Evolutionary conservation across 2,329 filamentous ascomycete genomes (phyloP).

Genomic region (Penicillium italicum): DNA sequence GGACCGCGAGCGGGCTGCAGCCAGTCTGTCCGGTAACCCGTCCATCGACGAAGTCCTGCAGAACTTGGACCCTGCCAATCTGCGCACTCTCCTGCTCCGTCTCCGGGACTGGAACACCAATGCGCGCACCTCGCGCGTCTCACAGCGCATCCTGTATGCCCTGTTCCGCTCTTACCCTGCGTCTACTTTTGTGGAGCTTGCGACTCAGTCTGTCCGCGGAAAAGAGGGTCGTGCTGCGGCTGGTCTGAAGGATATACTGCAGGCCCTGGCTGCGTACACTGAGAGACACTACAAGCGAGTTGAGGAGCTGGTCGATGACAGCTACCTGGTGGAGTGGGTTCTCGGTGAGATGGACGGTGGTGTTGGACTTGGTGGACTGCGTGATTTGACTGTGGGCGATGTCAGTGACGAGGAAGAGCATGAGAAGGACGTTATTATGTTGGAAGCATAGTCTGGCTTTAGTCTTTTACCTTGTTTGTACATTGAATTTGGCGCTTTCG

Average conservation of each 20-base stretch:
- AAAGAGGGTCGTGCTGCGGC: slow-evolving; percentile 43
- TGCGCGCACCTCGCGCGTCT: slow-evolving; percentile 75
- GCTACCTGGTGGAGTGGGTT: slow-evolving; percentile 90
- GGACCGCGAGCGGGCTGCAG: slow-evolving; percentile 26
- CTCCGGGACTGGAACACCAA: slow-evolving; percentile 98
- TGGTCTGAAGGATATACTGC: slow-evolving; percentile 76
- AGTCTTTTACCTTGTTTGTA: slow-evolving; percentile 18
- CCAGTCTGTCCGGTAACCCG: slow-evolving; percentile 44
- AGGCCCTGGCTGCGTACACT: slow-evolving; percentile 84
- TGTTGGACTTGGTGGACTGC: slow-evolving; percentile 44
- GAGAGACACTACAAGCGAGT: slow-evolving; percentile 87
- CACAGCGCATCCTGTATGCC: slow-evolving; percentile 78
- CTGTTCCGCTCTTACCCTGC: slow-evolving; percentile 79
- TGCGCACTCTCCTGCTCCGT: slow-evolving; percentile 76
- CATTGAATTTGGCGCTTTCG: slow-evolving; percentile 24
- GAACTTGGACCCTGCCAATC: slow-evolving; percentile 76
- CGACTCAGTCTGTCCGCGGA: slow-evolving; percentile 37
- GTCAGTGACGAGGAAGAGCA: slow-evolving; percentile 26
- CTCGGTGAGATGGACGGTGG: slow-evolving; percentile 83
- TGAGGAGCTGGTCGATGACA: slow-evolving; percentile 89
- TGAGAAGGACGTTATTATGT: slow-evolving; percentile 42
- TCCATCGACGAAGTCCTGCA: slow-evolving; percentile 78
- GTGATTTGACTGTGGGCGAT: slow-evolving; percentile 20
- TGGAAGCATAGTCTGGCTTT: slow-evolving; percentile 29
- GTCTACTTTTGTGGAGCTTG: slow-evolving; percentile 68